Base-by-base conservation (phyloP, 2,329 filamentous ascomycete genomes). In the Ceratocystis eucalypticola region DNA sequence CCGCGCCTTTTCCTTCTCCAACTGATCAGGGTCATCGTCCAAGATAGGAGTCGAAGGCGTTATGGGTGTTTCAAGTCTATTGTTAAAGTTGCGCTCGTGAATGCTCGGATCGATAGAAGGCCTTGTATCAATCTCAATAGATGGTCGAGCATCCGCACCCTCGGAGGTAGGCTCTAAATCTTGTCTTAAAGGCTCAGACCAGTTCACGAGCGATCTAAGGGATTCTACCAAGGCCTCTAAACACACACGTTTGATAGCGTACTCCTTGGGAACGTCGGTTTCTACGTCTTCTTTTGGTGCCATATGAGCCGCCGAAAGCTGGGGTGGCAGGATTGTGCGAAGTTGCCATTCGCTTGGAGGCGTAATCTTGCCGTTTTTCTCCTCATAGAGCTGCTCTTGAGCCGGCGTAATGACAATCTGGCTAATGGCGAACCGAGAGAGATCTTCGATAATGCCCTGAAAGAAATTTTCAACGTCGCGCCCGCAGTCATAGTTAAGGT, bases 401-500 rank as follows among this genome's bases (percentile, higher is more conserved):
- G 85, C 76, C 1, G 88, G 79, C 1, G 86, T 91, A 48, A 96
- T 84, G 8, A 85, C 75, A 3, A 96, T 86, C 0, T 92, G 87
- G 8, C 86, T 82, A 65, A 88, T 94, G 1, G 91, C 89, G 71
- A 96, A 88, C 71, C 88, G 88, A 41, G 93, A 94, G 20, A 99
- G 79, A 75, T 97, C 91, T 74, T 99, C 95, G 62, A 99, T 92
- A 65, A 97, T 87, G 22, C 84, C 88, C 76, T 99, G 94, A 74
- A 96, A 99, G 75, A 97, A 94, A 75, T 99, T 99, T 76, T 97
- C 93, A 68, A 97, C 84, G 50, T 91, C 91, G 68, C 93, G 84
- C 72, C 97, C 95, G 76, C 94, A 99, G 74, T 99, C 94, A 73
- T 99, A 99, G 75, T 99, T 99, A 69, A 99, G 83, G 75, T 99